These are phyloP conservation scores for Pichia sp. DNA, from an alignment of 1,139 yeast species.

Conservation along the genomic window DNA sequence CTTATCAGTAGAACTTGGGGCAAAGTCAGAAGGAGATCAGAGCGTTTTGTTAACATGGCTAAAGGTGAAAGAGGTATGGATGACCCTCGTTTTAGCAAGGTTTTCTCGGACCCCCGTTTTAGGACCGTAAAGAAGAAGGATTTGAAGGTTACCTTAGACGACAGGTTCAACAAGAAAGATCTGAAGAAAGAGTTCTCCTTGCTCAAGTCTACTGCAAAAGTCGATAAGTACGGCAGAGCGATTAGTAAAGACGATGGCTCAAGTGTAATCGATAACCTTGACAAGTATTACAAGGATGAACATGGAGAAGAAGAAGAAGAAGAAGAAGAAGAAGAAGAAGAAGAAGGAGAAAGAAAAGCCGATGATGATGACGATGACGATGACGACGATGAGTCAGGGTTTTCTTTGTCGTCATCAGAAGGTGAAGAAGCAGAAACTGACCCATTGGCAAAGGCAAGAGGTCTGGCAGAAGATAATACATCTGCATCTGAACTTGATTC, in stretches of 20 bases:
- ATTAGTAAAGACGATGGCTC: constrained; percentile 37
- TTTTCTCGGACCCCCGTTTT: constrained; percentile 87
- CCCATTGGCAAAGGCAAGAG: constrained; percentile 54
- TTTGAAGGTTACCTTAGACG: constrained; percentile 76
- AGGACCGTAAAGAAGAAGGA: constrained; percentile 66
- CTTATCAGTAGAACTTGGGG: too few relatives aligned
- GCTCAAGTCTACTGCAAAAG: constrained; percentile 53
- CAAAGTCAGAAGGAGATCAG: background rate
- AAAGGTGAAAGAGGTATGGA: constrained; percentile 14
- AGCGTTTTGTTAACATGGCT: background rate
- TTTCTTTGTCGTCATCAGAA: background rate
- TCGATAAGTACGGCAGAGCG: constrained; percentile 85
- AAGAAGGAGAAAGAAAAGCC: background rate
- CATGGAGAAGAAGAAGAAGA: constrained; percentile 38
- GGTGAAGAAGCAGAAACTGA: constrained; percentile 32
- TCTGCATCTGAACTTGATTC: constrained; percentile 32
- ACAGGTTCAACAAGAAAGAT: constrained; percentile 75
- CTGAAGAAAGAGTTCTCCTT: constrained; percentile 39
- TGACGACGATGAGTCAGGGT: constrained; percentile 32
- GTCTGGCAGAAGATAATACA: constrained; percentile 41
- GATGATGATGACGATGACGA: constrained; percentile 22
- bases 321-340: constrained; percentile 13
- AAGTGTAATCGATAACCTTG: constrained; percentile 40
- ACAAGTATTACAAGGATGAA: constrained; percentile 47
- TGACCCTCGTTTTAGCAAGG: constrained; percentile 75